Percentiles rank a stretch among this genome's conserved stretches.
Conservation (phyloP, 2,329 filamentous ascomycete species). For the Thelonectria blattea region DNA sequence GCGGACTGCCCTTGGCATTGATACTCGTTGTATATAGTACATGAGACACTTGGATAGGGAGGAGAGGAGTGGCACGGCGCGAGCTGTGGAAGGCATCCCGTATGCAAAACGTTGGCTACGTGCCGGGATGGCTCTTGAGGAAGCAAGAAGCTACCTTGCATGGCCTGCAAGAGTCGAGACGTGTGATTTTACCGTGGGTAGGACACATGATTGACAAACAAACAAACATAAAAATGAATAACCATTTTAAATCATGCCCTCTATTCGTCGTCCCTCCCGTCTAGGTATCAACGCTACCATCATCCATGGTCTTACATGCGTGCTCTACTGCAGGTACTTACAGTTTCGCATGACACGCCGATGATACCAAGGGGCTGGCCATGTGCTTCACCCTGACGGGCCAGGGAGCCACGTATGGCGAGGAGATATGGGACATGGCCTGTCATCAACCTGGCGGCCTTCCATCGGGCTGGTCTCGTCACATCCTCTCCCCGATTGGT, state of each 20-base stretch:
- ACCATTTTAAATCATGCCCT: not conserved
- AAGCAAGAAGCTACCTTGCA: not conserved
- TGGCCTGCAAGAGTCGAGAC: not conserved
- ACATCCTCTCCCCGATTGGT: no score
- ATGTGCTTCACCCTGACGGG: no score
- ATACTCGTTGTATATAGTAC: not conserved
- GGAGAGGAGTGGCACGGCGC: not conserved
- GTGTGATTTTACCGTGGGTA: not conserved
- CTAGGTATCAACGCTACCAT: not conserved
- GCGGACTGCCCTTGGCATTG: constrained; percentile 2
- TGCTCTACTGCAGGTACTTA: not conserved
- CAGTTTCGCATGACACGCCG: no score
- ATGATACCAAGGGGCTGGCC: no score
- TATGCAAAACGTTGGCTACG: not conserved
- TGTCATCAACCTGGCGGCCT: no score
- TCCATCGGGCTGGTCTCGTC: no score
- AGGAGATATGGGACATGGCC: no score
- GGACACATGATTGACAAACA: not conserved
- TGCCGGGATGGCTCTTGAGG: not conserved
- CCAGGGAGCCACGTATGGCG: no score
- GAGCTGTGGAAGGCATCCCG: not conserved
- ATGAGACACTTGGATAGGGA: not conserved
- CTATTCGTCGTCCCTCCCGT: not conserved
- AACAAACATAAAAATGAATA: not conserved
- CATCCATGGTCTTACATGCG: not conserved